Evolutionary conservation across 2,329 filamentous ascomycete genomes (phyloP).

Genomic region (Exophiala lecanii-corni): DNA sequence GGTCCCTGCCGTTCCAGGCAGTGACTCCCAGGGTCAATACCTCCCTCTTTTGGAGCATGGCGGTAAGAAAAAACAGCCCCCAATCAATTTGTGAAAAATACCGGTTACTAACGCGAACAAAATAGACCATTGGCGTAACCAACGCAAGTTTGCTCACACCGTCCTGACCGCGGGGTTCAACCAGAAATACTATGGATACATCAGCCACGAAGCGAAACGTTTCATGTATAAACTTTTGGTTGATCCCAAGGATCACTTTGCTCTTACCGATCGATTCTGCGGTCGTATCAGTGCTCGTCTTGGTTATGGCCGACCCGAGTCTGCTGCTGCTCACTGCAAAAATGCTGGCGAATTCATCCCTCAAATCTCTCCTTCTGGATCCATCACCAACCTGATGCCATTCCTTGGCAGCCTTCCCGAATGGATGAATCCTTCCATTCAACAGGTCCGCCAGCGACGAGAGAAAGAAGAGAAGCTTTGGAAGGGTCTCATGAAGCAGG

Average conservation of each 20-base stretch:
- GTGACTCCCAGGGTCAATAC: slow-evolving; percentile 28
- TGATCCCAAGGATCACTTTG: slow-evolving; percentile 28
- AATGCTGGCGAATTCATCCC: slow-evolving; percentile 29
- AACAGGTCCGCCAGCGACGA: slow-evolving; percentile 25
- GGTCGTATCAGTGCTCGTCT: slow-evolving; percentile 26
- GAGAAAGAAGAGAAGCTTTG: slow-evolving; percentile 30
- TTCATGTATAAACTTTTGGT: slow-evolving; percentile 27
- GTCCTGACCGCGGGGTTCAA: slow-evolving; percentile 28
- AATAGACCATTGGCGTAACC: slow-evolving; percentile 27
- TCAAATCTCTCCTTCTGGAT: slow-evolving; percentile 28
- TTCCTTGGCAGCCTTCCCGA: slow-evolving; percentile 26
- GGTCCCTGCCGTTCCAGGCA: slow-evolving; percentile 27
- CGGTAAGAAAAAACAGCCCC: slow-evolving; percentile 17
- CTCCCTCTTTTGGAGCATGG: slow-evolving; percentile 27
- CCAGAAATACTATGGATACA: slow-evolving; percentile 27
- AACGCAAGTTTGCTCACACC: slow-evolving; percentile 29
- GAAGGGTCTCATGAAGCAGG: slow-evolving; percentile 28
- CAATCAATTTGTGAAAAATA: not conserved
- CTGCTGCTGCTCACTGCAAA: slow-evolving; percentile 27
- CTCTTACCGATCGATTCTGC: slow-evolving; percentile 27
- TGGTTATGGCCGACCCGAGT: slow-evolving; percentile 26
- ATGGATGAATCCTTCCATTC: slow-evolving; percentile 27
- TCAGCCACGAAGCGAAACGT: slow-evolving; percentile 27
- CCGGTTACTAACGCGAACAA: not conserved
- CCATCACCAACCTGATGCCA: slow-evolving; percentile 27